These are phyloP conservation scores for Aspergillus pseudonomiae DNA, from an alignment of 2,329 filamentous ascomycete genomes.

Conservation along the genomic window DNA sequence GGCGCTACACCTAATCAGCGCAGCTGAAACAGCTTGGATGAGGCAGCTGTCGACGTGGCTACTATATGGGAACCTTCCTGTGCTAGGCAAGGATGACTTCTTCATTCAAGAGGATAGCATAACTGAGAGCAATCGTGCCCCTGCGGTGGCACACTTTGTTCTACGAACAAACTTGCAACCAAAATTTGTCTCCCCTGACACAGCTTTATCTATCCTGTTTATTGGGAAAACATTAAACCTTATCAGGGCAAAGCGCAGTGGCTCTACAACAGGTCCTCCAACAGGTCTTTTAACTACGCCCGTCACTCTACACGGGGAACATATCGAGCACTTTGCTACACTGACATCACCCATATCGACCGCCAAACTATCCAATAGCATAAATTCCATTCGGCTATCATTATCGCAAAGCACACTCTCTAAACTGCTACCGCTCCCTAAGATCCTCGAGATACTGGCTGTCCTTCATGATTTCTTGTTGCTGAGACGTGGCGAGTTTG, in stretches of 20 bases:
- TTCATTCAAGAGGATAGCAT: slow-evolving; percentile 64
- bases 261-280: slow-evolving; percentile 35
- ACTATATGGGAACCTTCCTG: slow-evolving; percentile 80
- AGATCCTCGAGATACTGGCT: slow-evolving; percentile 74
- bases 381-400: slow-evolving; percentile 76
- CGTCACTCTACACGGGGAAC: slow-evolving; percentile 52
- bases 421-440: slow-evolving; percentile 74
- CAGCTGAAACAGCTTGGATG: slow-evolving; percentile 89
- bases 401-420: slow-evolving; percentile 84
- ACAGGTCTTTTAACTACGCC: slow-evolving; percentile 58
- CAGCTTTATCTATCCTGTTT: slow-evolving; percentile 83
- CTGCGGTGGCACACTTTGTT: slow-evolving; percentile 58
- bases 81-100: slow-evolving; percentile 80
- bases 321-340: slow-evolving; percentile 63
- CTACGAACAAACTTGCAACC: slow-evolving; percentile 68
- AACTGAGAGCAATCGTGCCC: slow-evolving; percentile 45
- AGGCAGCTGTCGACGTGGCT: slow-evolving; percentile 90
- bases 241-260: slow-evolving; percentile 60
- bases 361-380: slow-evolving; percentile 69
- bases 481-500: slow-evolving; percentile 86
- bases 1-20: slow-evolving; percentile 69
- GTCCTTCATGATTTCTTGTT: slow-evolving; percentile 86
- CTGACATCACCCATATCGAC: slow-evolving; percentile 75
- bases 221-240: slow-evolving; percentile 88
- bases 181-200: slow-evolving; percentile 73